Conservation (phyloP, 768 basidiomycete species). For the Tulasnella calospora region DNA sequence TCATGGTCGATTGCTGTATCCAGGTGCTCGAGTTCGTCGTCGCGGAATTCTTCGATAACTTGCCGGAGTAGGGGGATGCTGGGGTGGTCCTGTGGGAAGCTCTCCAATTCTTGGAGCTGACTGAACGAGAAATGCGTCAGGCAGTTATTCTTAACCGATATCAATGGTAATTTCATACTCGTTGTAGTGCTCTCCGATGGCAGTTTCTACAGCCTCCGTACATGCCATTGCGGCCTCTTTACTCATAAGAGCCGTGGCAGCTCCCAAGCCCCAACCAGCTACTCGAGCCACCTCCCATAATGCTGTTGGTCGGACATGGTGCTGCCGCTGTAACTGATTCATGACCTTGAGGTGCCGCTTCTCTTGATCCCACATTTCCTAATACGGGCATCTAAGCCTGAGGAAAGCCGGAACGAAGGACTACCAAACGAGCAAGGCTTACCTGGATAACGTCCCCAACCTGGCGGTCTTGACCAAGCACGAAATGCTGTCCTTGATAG, state of each 20-base stretch:
- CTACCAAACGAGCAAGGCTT: slow-evolving; percentile 31
- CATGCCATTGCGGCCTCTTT: slow-evolving; percentile 97
- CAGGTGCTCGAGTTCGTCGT: slow-evolving; percentile 92
- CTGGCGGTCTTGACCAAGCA: slow-evolving; percentile 56
- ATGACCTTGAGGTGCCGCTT: slow-evolving; percentile 85
- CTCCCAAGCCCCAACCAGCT: slow-evolving; percentile 82
- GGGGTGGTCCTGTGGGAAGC: slow-evolving; percentile 60
- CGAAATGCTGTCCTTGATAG: slow-evolving; percentile 78
- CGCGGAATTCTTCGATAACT: slow-evolving; percentile 77
- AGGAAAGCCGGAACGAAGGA: background rate
- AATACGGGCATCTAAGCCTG: slow-evolving; percentile 10
- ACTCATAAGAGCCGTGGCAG: slow-evolving; percentile 78
- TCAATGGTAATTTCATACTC: slow-evolving; percentile 51
- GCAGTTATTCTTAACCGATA: slow-evolving; percentile 35
- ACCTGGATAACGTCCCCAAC: slow-evolving; percentile 71
- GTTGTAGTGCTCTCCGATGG: slow-evolving; percentile 97
- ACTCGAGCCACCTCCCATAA: slow-evolving; percentile 80
- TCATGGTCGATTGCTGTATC: slow-evolving; percentile 84
- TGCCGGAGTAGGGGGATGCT: slow-evolving; percentile 69
- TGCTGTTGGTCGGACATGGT: slow-evolving; percentile 75
- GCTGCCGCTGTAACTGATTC: slow-evolving; percentile 78
- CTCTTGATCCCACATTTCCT: slow-evolving; percentile 99
- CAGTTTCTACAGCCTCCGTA: slow-evolving; percentile 95
- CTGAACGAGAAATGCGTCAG: slow-evolving; percentile 41
- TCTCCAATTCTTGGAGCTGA: slow-evolving; percentile 72